phyloP scores from a whole-genome alignment of 2,329 filamentous ascomycete genomes.

The Fusarium secorum region DNA sequence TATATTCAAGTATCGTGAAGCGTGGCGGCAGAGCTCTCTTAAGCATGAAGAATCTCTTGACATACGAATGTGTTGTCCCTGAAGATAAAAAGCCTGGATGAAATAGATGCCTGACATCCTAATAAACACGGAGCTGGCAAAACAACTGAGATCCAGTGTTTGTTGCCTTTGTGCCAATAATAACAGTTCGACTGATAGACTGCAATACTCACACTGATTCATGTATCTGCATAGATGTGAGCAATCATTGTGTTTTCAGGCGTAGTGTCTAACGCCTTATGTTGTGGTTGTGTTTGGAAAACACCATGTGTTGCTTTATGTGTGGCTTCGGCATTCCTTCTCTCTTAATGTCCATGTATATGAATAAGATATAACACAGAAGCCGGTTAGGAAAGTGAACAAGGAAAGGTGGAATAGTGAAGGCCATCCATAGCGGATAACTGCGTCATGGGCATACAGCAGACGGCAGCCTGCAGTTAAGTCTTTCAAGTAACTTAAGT shows the following conservation, averaged over 20 bases:
- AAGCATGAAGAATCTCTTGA: too few species aligned
- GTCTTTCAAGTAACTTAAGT: not conserved
- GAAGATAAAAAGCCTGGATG: not conserved
- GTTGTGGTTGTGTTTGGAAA: not conserved
- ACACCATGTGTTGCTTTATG: not conserved
- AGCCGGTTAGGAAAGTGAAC: not conserved
- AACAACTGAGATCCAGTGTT: not conserved
- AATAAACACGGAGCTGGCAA: not conserved
- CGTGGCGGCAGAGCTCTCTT: not conserved
- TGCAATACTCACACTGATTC: not conserved
- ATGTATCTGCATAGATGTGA: not conserved
- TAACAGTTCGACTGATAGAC: not conserved
- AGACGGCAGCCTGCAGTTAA: constrained; percentile 8
- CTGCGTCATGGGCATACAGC: not conserved
- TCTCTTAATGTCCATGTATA: not conserved
- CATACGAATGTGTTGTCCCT: not conserved
- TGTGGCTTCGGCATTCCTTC: not conserved
- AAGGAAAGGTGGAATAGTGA: not conserved
- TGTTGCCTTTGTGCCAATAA: not conserved
- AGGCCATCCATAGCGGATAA: not conserved
- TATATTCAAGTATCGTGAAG: fast-evolving
- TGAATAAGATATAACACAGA: not conserved
- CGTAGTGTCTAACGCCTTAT: not conserved
- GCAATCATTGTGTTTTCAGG: not conserved
- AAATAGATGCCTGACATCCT: not conserved